Base-by-base conservation (phyloP, 192 early-diverging fungal species). In the Jimgerdemannia flammicorona region DNA sequence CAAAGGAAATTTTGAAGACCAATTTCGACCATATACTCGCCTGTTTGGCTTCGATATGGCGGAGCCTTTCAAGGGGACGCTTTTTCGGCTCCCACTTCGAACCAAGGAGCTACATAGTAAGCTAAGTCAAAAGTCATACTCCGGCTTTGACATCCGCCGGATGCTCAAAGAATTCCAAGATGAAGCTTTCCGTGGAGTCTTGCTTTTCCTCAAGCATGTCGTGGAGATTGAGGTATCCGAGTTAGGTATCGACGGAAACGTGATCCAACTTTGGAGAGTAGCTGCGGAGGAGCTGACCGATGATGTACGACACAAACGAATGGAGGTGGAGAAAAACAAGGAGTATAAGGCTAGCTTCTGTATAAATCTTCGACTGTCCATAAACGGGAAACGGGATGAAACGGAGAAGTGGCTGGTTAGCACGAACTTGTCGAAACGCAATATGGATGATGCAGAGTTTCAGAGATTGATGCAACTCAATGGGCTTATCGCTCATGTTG, bases 51-150 rank as follows among this genome's bases (percentile, higher is more conserved):
- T 75, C 10, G 72, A 77, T 3, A 77, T 76, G 75, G 69, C 49
- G 43, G 65, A 70, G 3, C 72, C 74, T 8, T 80, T 80, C 44
- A n/a, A 63, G 1, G 79, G 79, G 17, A 80, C 79, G 2, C 73
- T 80, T 3, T 80, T 80, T 71, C 43, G 79, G 6, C 29, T 80
- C 10, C 79, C 79, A 1, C 76, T 80, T 3, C 70, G 78, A 3
- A n/a, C 18, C 41, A 17, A 0, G 40, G 42, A 19, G 19, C 44
- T n/a, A 19, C 65, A 54, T 29, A 68, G 66, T 0, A n/a, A 42
- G 17, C 43, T 44, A 18, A 68, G 11, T 11, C 66, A 43, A 39
- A 74, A 66, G 20, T 14, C 43, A 9, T 43, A 14, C 20, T 68
- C 29, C 18, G 65, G 64, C 17, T 40, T 10, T 9, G 40, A 44